phyloP scores from a whole-genome alignment of 2,329 filamentous ascomycete genomes.

The Colletotrichum sp. region DNA sequence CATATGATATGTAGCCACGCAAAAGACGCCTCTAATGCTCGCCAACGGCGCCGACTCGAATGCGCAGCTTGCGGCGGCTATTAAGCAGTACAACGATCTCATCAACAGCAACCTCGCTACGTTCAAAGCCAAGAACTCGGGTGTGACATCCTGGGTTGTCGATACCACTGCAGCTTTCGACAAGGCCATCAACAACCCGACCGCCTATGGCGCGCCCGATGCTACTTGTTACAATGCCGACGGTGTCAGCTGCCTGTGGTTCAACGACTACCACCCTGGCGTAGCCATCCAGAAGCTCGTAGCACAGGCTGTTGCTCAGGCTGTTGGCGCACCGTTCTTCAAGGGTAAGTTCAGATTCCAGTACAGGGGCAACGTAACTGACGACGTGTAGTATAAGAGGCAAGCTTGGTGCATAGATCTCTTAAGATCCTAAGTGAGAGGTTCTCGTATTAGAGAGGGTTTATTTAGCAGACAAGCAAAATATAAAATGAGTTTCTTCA shows the following conservation, averaged over 20 bases:
- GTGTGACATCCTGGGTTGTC: constrained; percentile 36
- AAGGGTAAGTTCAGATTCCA: not conserved
- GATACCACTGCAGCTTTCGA: constrained; percentile 47
- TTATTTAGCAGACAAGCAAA: not conserved
- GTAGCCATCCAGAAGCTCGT: constrained; percentile 44
- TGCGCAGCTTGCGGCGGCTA: constrained; percentile 34
- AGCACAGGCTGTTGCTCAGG: constrained; percentile 37
- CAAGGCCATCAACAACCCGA: constrained; percentile 44
- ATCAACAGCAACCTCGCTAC: constrained; percentile 30
- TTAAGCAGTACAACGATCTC: constrained; percentile 41
- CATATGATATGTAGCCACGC: constrained; percentile 39
- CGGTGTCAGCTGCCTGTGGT: constrained; percentile 50
- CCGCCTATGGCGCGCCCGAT: constrained; percentile 44
- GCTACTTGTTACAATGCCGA: constrained; percentile 45
- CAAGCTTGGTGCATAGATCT: not conserved
- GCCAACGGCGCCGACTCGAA: constrained; percentile 26
- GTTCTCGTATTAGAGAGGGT: not conserved
- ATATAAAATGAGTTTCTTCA: not conserved
- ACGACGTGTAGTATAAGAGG: not conserved
- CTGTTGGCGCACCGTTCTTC: constrained; percentile 20
- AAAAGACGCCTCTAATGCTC: constrained; percentile 41
- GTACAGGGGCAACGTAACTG: not conserved
- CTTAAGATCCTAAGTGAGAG: too few species aligned
- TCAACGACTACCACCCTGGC: constrained; percentile 47
- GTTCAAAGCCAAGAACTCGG: constrained; percentile 39